Percentiles rank a stretch among this genome's conserved stretches.
Conservation (phyloP, 2,329 filamentous ascomycete species). For the Malbranchea zuffiana region DNA sequence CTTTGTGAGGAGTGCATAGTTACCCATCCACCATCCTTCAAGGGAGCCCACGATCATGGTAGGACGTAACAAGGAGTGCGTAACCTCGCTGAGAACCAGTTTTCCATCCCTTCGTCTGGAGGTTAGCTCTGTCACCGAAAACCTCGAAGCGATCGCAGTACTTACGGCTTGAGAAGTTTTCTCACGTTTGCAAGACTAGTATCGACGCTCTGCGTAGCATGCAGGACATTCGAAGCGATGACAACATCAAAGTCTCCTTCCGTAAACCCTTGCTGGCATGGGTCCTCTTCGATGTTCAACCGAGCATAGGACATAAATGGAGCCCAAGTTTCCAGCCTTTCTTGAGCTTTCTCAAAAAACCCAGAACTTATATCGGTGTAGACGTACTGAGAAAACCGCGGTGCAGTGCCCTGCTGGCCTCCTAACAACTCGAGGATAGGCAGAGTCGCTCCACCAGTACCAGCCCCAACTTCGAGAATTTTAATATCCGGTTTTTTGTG, state of each 20-base stretch:
- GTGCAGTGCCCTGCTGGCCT: background rate
- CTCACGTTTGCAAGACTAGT: constrained; percentile 14
- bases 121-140: constrained; percentile 38
- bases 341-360: constrained; percentile 30
- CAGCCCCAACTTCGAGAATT: constrained; percentile 18
- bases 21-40: background rate
- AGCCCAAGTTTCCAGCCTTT: constrained; percentile 18
- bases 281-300: constrained; percentile 16
- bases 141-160: constrained; percentile 38
- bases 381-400: background rate
- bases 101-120: constrained; percentile 8
- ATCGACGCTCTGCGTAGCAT: constrained; percentile 17
- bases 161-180: constrained; percentile 17
- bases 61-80: background rate
- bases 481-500: constrained; percentile 14
- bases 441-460: constrained; percentile 11
- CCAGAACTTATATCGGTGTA: constrained; percentile 37
- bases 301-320: constrained; percentile 4
- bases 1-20: no score
- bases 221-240: constrained; percentile 17
- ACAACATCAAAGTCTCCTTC: constrained; percentile 16
- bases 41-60: background rate
- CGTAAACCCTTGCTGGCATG: constrained; percentile 17
- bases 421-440: constrained; percentile 6
- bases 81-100: constrained; percentile 13